Conservation (phyloP, 352 stramenopile genomes). For the Phytophthora sansomeana region DNA sequence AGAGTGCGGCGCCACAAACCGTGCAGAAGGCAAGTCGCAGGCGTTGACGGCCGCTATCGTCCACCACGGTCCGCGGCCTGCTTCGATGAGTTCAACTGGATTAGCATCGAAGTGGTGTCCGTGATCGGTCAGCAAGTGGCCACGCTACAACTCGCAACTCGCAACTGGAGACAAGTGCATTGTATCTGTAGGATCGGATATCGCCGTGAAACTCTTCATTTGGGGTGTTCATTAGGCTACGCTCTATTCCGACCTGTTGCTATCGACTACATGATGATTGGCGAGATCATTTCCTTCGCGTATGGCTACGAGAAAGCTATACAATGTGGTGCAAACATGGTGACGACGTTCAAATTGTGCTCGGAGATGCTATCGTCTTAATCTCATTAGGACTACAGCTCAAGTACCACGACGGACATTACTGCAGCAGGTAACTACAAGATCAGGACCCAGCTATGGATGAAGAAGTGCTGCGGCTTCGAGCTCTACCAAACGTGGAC, state of each 20-base stretch:
- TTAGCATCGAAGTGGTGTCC: too few species aligned
- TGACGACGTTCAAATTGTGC: slow-evolving; percentile 95
- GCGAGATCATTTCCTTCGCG: slow-evolving; percentile 97
- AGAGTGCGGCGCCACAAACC: too few species aligned
- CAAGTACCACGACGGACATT: slow-evolving; percentile 64
- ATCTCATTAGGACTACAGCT: slow-evolving; percentile 79
- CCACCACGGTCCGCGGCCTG: too few species aligned
- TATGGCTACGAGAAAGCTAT: slow-evolving; percentile 95
- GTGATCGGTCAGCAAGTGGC: too few species aligned
- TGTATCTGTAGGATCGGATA: too few species aligned
- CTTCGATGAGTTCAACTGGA: too few species aligned
- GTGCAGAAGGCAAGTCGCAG: too few species aligned
- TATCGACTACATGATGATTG: slow-evolving; percentile 96
- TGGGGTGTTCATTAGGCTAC: slow-evolving; percentile 95
- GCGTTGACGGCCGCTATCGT: too few species aligned
- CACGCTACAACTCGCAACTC: too few species aligned
- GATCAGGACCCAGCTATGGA: slow-evolving; percentile 94
- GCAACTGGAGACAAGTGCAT: too few species aligned
- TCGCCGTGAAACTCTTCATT: slow-evolving; percentile 4
- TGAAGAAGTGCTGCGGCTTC: slow-evolving; percentile 94
- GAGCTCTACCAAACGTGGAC: slow-evolving; percentile 95
- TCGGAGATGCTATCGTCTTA: slow-evolving; percentile 87
- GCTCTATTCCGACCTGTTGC: slow-evolving; percentile 95
- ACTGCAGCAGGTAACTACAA: slow-evolving; percentile 92
- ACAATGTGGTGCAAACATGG: slow-evolving; percentile 95